These are phyloP conservation scores for Zymoseptoria passerinii DNA, from an alignment of 2,329 filamentous ascomycete species.

Conservation along the genomic window DNA sequence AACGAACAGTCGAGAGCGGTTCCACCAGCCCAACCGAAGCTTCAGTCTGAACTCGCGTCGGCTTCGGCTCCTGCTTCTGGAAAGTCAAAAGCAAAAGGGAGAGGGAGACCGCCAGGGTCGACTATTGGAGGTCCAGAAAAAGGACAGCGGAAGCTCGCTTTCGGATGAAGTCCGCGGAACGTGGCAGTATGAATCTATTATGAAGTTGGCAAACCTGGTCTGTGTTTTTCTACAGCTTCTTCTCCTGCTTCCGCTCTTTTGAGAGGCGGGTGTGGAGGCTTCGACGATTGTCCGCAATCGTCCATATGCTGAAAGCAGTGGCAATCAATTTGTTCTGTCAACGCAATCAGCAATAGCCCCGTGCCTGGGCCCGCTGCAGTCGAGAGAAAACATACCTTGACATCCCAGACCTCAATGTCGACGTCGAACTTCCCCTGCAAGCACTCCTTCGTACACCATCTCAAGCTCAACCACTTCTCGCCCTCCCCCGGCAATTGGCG, in stretches of 20 bases:
- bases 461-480: slow-evolving; percentile 15
- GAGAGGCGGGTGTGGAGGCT: neutral
- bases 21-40: slow-evolving; percentile 15
- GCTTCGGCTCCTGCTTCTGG: slow-evolving; percentile 17
- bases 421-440: slow-evolving; percentile 17
- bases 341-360: neutral
- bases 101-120: slow-evolving; percentile 31
- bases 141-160: slow-evolving; percentile 39
- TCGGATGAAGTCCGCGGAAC: slow-evolving; percentile 27
- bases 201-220: neutral
- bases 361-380: neutral
- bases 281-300: neutral
- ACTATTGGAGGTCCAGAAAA: slow-evolving; percentile 30
- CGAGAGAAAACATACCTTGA: neutral
- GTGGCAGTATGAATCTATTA: neutral
- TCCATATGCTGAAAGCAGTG: neutral
- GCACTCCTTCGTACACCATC: slow-evolving; percentile 13
- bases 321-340: neutral
- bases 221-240: neutral
- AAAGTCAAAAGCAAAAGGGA: slow-evolving; percentile 19
- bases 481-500: slow-evolving; percentile 13
- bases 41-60: slow-evolving; percentile 7
- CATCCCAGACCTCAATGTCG: slow-evolving; percentile 17
- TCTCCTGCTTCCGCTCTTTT: neutral
- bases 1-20: slow-evolving; percentile 45